These are phyloP conservation scores for Hyparrhenia diplandra DNA, from an alignment of 176 grass and related monocot species.

Conservation along the genomic window DNA sequence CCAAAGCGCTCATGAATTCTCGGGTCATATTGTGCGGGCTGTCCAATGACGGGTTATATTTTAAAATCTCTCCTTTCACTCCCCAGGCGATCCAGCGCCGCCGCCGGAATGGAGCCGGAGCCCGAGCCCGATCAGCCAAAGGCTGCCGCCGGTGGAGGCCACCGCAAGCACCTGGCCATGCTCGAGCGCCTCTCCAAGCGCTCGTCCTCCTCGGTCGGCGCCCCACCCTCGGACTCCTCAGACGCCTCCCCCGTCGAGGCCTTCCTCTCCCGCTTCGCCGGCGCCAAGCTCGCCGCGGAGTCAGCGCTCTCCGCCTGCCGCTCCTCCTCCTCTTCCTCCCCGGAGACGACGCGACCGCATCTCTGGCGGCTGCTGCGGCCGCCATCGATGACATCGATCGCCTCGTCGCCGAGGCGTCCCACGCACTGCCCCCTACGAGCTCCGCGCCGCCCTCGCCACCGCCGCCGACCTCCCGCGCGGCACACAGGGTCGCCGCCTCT, in stretches of 20 bases:
- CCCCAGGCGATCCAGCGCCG: not conserved
- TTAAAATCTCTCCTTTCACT: too few relatives aligned
- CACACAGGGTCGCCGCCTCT: constrained; percentile 37
- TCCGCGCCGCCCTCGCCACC: constrained; percentile 57
- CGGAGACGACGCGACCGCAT: not conserved
- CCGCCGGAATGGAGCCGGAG: constrained; percentile 38
- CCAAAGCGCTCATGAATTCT: too few relatives aligned
- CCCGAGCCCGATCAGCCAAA: constrained; percentile 25
- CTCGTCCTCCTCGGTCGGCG: constrained; percentile 4
- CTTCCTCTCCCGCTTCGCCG: constrained; percentile 45
- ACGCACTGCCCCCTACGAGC: constrained; percentile 69
- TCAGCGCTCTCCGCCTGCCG: constrained; percentile 55
- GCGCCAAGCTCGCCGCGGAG: constrained; percentile 51
- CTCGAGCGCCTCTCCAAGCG: constrained; percentile 74
- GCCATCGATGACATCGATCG: constrained; percentile 63
- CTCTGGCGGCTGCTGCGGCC: constrained; percentile 30
- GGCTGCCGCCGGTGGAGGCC: not conserved
- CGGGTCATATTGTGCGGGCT: too few relatives aligned
- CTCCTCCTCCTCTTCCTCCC: constrained; percentile 2
- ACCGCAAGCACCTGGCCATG: constrained; percentile 77
- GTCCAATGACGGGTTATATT: too few relatives aligned
- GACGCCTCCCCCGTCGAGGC: constrained; percentile 22
- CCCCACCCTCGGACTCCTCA: constrained; percentile 1
- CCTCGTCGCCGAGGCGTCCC: constrained; percentile 69
- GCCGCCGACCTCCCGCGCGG: constrained; percentile 64